A percentile compares a stretch with the other conserved stretches of the same genome.
These are phyloP conservation scores for Bipolaris zeicola DNA, from an alignment of 2,329 filamentous ascomycete genomes.

Conservation along the genomic window DNA sequence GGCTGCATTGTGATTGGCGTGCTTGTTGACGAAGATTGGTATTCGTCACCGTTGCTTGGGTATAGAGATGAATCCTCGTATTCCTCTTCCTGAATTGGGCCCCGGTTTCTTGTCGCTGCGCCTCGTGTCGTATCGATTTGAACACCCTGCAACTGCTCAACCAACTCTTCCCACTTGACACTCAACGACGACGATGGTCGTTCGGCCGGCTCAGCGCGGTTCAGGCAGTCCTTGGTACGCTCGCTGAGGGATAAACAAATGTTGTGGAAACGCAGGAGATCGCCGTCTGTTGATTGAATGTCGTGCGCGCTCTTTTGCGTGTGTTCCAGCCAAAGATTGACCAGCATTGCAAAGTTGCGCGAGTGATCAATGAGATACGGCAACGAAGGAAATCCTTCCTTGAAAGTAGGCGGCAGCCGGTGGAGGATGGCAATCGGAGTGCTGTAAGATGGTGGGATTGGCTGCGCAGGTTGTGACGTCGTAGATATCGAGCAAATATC, in stretches of 20 bases:
- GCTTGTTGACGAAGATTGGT: constrained; percentile 38
- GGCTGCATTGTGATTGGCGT: constrained; percentile 46
- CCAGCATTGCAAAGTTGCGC: constrained; percentile 80
- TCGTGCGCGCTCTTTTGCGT: constrained; percentile 45
- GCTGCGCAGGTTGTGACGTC: constrained; percentile 61
- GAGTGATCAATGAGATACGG: constrained; percentile 92
- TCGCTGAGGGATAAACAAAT: constrained; percentile 55
- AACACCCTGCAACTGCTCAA: constrained; percentile 53
- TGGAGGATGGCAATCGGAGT: constrained; percentile 90
- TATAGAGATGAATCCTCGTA: constrained; percentile 30
- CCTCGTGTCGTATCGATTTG: constrained; percentile 40
- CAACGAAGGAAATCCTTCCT: constrained; percentile 90
- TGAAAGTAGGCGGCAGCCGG: constrained; percentile 76
- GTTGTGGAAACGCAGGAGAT: constrained; percentile 57
- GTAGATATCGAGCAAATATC: constrained; percentile 81
- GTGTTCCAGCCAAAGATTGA: constrained; percentile 77
- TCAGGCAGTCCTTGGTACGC: constrained; percentile 57
- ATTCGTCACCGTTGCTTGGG: constrained; percentile 32
- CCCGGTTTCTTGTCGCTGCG: constrained; percentile 40
- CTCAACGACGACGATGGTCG: constrained; percentile 55
- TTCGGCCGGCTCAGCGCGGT: constrained; percentile 59
- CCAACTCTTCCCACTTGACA: constrained; percentile 60
- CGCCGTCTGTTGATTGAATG: constrained; percentile 50
- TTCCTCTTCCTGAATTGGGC: constrained; percentile 35
- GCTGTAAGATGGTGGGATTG: constrained; percentile 82